Percentiles rank a stretch among this genome's conserved stretches.
Evolutionary conservation across 2,329 filamentous ascomycete species (phyloP).

Genomic region (Beauveria sp.): DNA sequence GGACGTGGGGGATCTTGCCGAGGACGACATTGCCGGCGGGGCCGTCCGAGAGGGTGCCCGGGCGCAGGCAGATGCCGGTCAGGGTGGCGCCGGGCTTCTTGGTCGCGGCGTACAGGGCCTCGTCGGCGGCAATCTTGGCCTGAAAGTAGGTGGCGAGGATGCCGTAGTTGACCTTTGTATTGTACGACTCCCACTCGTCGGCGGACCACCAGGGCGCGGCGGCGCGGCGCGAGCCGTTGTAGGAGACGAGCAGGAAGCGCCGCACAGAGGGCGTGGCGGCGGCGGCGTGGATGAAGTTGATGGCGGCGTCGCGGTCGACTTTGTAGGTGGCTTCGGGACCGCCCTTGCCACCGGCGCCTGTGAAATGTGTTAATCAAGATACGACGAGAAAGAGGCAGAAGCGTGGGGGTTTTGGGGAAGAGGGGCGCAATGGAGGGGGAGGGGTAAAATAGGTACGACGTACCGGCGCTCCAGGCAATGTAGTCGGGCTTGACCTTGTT

Average conservation of each 20-base stretch:
- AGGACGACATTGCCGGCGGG: constrained; percentile 40
- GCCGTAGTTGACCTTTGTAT: constrained; percentile 31
- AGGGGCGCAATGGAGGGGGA: not conserved
- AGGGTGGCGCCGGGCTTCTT: constrained; percentile 30
- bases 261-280: constrained; percentile 45
- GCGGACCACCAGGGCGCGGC: constrained; percentile 50
- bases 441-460: constrained; percentile 13
- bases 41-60: constrained; percentile 42
- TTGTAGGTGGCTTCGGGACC: constrained; percentile 46
- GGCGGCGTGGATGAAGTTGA: constrained; percentile 53
- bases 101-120: constrained; percentile 43
- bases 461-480: constrained; percentile 62
- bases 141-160: constrained; percentile 46
- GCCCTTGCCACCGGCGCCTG: constrained; percentile 53
- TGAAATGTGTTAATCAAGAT: not conserved
- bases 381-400: too few relatives aligned
- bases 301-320: constrained; percentile 57
- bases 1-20: constrained; percentile 34
- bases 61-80: constrained; percentile 46
- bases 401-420: not conserved
- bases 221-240: constrained; percentile 44
- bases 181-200: constrained; percentile 40
- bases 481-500: constrained; percentile 55
- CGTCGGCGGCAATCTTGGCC: constrained; percentile 54
- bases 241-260: constrained; percentile 59